Evolutionary conservation across 805 yeast genomes (phyloP).

Genomic region (Candida andamanensis): DNA sequence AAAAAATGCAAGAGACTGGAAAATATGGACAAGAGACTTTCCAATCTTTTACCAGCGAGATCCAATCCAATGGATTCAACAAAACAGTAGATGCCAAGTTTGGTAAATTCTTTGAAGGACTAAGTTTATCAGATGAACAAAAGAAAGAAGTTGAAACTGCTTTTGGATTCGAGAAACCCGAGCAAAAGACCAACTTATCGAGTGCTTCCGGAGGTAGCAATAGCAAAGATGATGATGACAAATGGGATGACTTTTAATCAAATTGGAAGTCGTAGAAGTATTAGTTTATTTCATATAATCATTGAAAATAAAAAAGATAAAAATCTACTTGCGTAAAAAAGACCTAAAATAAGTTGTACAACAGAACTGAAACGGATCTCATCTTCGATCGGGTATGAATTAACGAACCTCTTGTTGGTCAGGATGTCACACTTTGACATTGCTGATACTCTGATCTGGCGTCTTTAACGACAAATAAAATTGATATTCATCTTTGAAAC

Average conservation of each 20-base stretch:
- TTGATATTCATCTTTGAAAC: conserved; percentile 45
- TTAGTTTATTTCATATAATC: too few relatives aligned
- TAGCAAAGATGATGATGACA: conserved; percentile 44
- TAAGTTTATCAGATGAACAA: conserved; percentile 33
- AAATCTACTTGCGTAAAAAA: too few relatives aligned
- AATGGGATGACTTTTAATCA: conserved; percentile 68
- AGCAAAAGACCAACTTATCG: conserved; percentile 51
- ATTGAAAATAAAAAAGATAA: too few relatives aligned
- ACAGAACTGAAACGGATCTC: too few relatives aligned
- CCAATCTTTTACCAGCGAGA: conserved; percentile 47
- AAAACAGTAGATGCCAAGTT: conserved; percentile 44
- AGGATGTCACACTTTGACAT: too few relatives aligned
- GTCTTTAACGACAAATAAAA: conserved; percentile 10
- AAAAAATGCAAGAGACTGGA: conserved; percentile 86
- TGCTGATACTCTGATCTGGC: not conserved
- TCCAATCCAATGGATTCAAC: conserved; percentile 35
- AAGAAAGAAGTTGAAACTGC: conserved; percentile 50
- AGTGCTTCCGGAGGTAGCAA: conserved; percentile 38
- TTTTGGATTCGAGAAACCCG: conserved; percentile 60
- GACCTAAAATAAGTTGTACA: too few relatives aligned
- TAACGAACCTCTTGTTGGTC: too few relatives aligned
- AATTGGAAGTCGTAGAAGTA: not conserved
- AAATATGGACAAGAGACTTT: conserved; percentile 67
- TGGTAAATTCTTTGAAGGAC: conserved; percentile 53
- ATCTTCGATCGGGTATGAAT: too few relatives aligned